Conservation (phyloP, 306 rosid species). For the Quercus mongolica region DNA sequence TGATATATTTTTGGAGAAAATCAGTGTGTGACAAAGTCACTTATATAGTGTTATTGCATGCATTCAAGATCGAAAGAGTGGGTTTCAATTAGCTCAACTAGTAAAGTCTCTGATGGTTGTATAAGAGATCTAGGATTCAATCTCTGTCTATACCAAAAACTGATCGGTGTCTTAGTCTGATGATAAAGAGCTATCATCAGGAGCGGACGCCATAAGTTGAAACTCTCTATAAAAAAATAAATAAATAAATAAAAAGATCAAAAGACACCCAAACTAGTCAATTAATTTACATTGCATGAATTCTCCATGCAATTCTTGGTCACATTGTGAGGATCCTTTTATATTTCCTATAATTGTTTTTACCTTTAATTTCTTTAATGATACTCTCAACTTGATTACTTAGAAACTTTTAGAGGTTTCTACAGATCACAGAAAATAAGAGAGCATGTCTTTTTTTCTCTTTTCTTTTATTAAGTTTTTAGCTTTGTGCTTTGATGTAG, state of each 20-base stretch:
- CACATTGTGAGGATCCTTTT: slow-evolving; percentile 5
- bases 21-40: neutral
- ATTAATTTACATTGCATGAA: slow-evolving; percentile 17
- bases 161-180: no score
- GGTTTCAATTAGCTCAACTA: no score
- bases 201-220: no score
- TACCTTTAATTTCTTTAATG: neutral
- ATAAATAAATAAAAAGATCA: neutral
- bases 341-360: neutral
- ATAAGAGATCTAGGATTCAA: no score
- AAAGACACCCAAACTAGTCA: slow-evolving; percentile 8
- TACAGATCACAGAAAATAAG: neutral
- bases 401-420: slow-evolving; percentile 2
- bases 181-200: no score
- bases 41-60: neutral
- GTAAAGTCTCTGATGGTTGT: no score
- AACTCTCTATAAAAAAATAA: no score
- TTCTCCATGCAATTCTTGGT: neutral
- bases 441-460: neutral
- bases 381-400: slow-evolving; percentile 4
- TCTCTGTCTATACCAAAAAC: no score
- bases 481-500: slow-evolving; percentile 17
- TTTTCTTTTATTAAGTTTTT: neutral
- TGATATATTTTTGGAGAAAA: neutral
- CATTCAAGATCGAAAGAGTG: neutral